phyloP scores from a whole-genome alignment of 2,329 filamentous ascomycete species.

The Didymella arachidicola region DNA sequence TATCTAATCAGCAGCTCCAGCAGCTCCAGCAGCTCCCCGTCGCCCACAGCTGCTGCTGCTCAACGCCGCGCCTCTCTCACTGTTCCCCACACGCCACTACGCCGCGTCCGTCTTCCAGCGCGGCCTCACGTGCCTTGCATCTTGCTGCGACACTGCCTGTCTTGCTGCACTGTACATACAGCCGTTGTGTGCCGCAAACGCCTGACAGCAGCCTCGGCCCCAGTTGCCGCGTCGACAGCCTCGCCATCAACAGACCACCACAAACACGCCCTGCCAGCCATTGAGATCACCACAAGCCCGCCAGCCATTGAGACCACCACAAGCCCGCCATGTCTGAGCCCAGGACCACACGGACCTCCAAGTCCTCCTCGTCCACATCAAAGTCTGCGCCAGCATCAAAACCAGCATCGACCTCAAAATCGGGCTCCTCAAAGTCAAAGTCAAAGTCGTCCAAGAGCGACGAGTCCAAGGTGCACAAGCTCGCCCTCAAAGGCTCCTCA shows the following conservation, averaged over 20 bases:
- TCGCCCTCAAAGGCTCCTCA: conserved; percentile 83
- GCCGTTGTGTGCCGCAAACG: background rate
- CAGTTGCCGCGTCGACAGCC: conserved; percentile 45
- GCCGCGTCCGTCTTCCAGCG: conserved; percentile 14
- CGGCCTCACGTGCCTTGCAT: conserved; percentile 14
- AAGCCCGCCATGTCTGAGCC: conserved; percentile 41
- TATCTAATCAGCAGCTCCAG: conserved; percentile 16
- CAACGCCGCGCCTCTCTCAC: conserved; percentile 2
- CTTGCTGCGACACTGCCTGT: background rate
- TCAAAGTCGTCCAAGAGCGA: conserved; percentile 60
- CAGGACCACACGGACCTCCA: conserved; percentile 31
- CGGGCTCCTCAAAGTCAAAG: conserved; percentile 19
- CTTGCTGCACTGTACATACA: background rate
- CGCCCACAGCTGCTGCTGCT: background rate
- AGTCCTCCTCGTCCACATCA: conserved; percentile 13
- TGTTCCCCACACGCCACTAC: conserved; percentile 21
- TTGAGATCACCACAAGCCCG: background rate
- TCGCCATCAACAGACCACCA: conserved; percentile 36
- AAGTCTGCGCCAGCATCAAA: conserved; percentile 16
- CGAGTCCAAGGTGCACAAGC: conserved; percentile 92
- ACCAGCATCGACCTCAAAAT: conserved; percentile 16
- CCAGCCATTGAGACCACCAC: too few relatives aligned
- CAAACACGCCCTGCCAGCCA: conserved; percentile 4
- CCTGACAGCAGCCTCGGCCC: background rate
- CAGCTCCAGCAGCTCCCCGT: background rate